A percentile compares a stretch with the other conserved stretches of the same genome.
These are phyloP conservation scores for Trichoderma oligosporum DNA, from an alignment of 2,329 filamentous ascomycete genomes.

Conservation along the genomic window DNA sequence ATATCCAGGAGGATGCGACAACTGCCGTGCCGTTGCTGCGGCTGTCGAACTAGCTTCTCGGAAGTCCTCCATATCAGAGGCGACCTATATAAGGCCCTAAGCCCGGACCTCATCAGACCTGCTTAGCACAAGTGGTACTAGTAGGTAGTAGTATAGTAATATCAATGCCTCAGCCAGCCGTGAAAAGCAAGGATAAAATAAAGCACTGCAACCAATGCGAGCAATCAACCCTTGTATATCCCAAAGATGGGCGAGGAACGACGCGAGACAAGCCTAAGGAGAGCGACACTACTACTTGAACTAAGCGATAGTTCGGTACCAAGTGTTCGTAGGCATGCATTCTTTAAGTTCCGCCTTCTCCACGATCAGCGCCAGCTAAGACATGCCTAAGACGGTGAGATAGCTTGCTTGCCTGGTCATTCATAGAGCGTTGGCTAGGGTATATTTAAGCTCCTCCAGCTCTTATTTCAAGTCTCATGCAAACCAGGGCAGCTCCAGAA, in stretches of 20 bases:
- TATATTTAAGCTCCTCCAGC: neutral
- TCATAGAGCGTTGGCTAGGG: neutral
- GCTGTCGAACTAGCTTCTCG: neutral
- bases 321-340: neutral
- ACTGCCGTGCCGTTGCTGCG: neutral
- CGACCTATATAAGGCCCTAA: neutral
- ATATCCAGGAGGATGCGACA: neutral
- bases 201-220: no score
- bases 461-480: neutral
- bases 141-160: no score
- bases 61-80: no score
- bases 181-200: constrained; percentile 4
- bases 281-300: neutral
- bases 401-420: neutral
- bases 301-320: neutral
- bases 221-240: constrained; percentile 1
- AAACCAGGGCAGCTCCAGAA: neutral
- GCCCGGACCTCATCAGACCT: neutral
- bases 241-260: neutral
- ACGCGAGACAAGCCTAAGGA: neutral
- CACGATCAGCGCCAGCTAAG: constrained; percentile 6
- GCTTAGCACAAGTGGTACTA: neutral
- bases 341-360: constrained; percentile 8
- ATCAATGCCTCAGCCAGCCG: neutral
- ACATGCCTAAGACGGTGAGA: neutral